Evolutionary conservation across 495 filamentous ascomycete species (phyloP).

Genomic region (Astrocystis sublimbata): DNA sequence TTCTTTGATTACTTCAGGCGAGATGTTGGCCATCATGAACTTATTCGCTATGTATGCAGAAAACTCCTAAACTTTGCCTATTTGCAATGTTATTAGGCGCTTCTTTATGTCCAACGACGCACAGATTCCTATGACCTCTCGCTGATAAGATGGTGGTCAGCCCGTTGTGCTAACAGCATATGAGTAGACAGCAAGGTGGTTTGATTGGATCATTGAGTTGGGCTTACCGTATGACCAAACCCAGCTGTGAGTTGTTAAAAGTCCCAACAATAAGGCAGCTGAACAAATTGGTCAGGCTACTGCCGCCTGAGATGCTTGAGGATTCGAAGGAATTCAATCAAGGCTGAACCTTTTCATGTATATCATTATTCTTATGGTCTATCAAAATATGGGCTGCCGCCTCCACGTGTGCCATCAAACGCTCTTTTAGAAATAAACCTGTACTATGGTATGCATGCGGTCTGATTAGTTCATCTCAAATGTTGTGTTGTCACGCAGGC

Average conservation of each 20-base stretch:
- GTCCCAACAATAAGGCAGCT: background rate
- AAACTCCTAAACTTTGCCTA: background rate
- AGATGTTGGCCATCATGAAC: constrained; percentile 31
- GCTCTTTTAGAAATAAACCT: background rate
- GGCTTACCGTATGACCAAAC: background rate
- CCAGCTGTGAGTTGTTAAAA: background rate
- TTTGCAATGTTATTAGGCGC: background rate
- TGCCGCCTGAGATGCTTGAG: too few relatives aligned
- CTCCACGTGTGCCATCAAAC: background rate
- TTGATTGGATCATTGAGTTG: background rate
- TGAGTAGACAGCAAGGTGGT: background rate
- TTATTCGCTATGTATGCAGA: background rate
- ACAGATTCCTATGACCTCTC: background rate
- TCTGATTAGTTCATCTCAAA: background rate
- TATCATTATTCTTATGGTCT: background rate
- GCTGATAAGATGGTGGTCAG: background rate
- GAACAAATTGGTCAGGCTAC: background rate
- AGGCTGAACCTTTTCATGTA: background rate
- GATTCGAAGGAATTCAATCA: background rate
- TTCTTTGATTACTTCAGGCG: constrained; percentile 28
- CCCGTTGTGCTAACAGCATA: background rate
- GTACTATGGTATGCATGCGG: background rate
- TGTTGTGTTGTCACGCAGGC: background rate
- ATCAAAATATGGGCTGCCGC: background rate
- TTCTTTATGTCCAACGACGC: background rate